Evolutionary conservation across 805 yeast genomes (phyloP), one percentile per base, ranked within the genome.

Genomic region (Lipomyces yamadae): DNA sequence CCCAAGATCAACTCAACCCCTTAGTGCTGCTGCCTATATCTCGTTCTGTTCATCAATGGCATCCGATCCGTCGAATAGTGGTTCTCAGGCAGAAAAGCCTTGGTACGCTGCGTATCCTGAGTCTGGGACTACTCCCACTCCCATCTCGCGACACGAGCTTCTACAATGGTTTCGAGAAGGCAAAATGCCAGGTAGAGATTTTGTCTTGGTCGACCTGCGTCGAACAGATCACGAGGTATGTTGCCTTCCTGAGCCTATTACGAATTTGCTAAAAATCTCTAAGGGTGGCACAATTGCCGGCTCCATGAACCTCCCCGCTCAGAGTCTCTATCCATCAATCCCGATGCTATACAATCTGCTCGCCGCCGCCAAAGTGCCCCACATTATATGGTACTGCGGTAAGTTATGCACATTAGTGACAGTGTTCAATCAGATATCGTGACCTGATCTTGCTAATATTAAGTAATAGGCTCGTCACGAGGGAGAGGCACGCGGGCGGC

Each of bases 401-500:
- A 54, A n/a, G 57, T 60, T 55, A 10, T 18, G 18, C 15, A 29
- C 24, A 24, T 50, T 29, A 39, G 37, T 11, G 2, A 8, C 37
- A 8, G 11, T 35, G 11, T 35, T 35, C 39, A 35, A 10, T 4
- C 11, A 8, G 7, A 11, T 11, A 35, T 35, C 37, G 11, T 35
- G 7, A 4, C 8, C 13, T 13, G 15, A 13, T 35, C 13, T 35
- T 35, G n/a, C 39, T 35, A 13, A 24, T 15, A 8, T 30, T 29
- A 4, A 8, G 29, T 11, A 7, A 11, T 24, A 60, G 62, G 62
- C 6, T 60, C 62, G 5, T 60, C 62, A 8, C 18, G 37, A 18
- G 62, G 62, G n/a, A 34, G 62, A 18, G 62, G 62, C 2, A 52
- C 62, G 6, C 62, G 62, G 24, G 62, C 62, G 8, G 62, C 62